These are phyloP conservation scores for Mycena galericulata DNA, from an alignment of 768 basidiomycete genomes.

Conservation along the genomic window DNA sequence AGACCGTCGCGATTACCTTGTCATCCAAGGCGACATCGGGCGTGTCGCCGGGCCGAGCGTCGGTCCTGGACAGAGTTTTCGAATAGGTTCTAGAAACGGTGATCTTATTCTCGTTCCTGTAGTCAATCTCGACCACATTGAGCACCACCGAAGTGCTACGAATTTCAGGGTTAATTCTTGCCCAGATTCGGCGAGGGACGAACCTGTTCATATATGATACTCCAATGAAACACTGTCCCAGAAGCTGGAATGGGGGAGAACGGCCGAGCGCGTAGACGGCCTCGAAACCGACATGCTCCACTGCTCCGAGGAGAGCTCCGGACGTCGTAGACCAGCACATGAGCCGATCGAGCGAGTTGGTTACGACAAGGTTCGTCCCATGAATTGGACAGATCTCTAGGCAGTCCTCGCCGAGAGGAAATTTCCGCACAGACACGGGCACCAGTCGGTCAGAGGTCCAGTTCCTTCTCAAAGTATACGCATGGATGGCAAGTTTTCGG, in stretches of 20 bases:
- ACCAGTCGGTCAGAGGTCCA: conserved; percentile 8
- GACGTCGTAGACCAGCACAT: conserved; percentile 7
- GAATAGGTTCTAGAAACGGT: conserved; percentile 1
- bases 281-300: background rate
- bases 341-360: background rate
- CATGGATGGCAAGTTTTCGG: conserved; percentile 16
- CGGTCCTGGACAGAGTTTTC: background rate
- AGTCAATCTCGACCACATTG: background rate
- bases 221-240: background rate
- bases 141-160: background rate
- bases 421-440: background rate
- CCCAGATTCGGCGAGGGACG: background rate
- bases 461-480: conserved; percentile 11
- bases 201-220: conserved; percentile 1
- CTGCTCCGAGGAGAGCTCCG: conserved; percentile 1
- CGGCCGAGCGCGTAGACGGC: background rate
- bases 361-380: conserved; percentile 20
- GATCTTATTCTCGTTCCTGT: background rate
- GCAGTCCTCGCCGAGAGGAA: background rate
- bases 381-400: conserved; percentile 8
- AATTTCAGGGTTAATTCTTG: background rate
- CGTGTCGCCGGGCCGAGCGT: background rate
- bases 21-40: background rate
- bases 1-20: conserved; percentile 1
- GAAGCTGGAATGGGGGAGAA: background rate